phyloP scores from a whole-genome alignment of 805 yeast species.

The Suhomyces sp. region DNA sequence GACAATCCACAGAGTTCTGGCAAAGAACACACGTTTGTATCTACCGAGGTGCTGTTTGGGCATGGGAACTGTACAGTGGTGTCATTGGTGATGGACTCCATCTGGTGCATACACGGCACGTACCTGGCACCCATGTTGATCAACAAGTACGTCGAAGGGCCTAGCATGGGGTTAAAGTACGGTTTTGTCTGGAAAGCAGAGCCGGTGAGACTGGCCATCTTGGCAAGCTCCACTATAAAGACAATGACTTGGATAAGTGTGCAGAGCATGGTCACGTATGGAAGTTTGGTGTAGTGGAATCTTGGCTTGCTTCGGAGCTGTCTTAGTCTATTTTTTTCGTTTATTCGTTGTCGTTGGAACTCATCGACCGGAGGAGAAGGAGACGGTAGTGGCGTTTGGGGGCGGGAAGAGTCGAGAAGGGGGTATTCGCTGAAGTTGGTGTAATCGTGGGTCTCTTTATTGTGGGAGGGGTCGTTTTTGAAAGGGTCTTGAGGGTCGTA shows the following conservation, averaged over 20 bases:
- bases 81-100: slow-evolving; percentile 49
- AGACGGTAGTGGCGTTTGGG: slow-evolving; percentile 1
- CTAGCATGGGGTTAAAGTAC: slow-evolving; percentile 74
- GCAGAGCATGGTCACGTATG: slow-evolving; percentile 40
- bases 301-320: slow-evolving; percentile 27
- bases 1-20: slow-evolving; percentile 60
- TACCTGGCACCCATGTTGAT: slow-evolving; percentile 71
- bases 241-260: slow-evolving; percentile 50
- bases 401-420: background rate
- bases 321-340: slow-evolving; percentile 17
- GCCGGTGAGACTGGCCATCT: slow-evolving; percentile 59
- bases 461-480: background rate
- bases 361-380: slow-evolving; percentile 1
- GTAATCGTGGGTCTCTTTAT: background rate
- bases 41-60: slow-evolving; percentile 57
- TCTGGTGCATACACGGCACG: slow-evolving; percentile 63
- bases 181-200: slow-evolving; percentile 66
- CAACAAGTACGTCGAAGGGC: slow-evolving; percentile 65
- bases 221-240: slow-evolving; percentile 58
- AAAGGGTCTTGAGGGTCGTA: background rate
- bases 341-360: background rate
- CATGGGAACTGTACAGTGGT: slow-evolving; percentile 55
- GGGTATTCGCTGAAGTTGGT: slow-evolving; percentile 2
- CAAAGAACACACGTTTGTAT: slow-evolving; percentile 55
- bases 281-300: slow-evolving; percentile 34